A percentile compares a stretch with the other conserved stretches of the same genome.
These are phyloP conservation scores for Citrus unshiu DNA, from an alignment of 345 rosid genomes.

Conservation along the genomic window DNA sequence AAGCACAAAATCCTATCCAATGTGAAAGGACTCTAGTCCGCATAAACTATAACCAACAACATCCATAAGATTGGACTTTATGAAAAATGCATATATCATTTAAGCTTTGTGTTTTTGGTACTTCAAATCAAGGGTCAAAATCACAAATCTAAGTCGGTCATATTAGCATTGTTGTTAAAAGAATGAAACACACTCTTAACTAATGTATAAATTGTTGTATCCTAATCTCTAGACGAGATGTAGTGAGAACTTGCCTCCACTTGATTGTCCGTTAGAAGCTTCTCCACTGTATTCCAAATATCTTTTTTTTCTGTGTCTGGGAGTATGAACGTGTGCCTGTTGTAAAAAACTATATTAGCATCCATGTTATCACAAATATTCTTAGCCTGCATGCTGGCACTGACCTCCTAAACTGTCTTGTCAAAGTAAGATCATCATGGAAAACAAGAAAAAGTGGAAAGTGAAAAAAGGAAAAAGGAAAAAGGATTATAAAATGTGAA, in stretches of 20 bases:
- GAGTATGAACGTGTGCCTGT: slow-evolving; percentile 91
- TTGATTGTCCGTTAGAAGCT: slow-evolving; percentile 82
- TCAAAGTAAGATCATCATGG: neutral
- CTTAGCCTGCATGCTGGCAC: neutral
- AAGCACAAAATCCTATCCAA: slow-evolving; percentile 5
- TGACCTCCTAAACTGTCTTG: neutral
- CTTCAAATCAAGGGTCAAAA: neutral
- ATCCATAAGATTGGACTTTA: neutral
- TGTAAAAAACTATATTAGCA: slow-evolving; percentile 16
- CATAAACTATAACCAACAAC: neutral
- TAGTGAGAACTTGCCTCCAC: slow-evolving; percentile 73
- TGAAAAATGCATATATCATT: neutral
- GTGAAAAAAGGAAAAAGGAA: neutral
- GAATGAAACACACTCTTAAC: neutral
- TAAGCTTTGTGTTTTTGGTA: slow-evolving; percentile 1
- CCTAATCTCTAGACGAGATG: slow-evolving; percentile 1
- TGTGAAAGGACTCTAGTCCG: neutral
- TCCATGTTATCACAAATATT: neutral
- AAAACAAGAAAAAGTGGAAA: neutral
- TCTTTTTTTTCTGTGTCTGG: slow-evolving; percentile 59
- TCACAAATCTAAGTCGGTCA: neutral
- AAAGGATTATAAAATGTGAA: neutral
- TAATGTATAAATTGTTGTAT: neutral
- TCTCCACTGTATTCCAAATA: slow-evolving; percentile 83
- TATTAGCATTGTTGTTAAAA: neutral